Percentiles rank a stretch among this genome's conserved stretches.
phyloP scores from a whole-genome alignment of 768 basidiomycete genomes.

The Naganishia antarctica region DNA sequence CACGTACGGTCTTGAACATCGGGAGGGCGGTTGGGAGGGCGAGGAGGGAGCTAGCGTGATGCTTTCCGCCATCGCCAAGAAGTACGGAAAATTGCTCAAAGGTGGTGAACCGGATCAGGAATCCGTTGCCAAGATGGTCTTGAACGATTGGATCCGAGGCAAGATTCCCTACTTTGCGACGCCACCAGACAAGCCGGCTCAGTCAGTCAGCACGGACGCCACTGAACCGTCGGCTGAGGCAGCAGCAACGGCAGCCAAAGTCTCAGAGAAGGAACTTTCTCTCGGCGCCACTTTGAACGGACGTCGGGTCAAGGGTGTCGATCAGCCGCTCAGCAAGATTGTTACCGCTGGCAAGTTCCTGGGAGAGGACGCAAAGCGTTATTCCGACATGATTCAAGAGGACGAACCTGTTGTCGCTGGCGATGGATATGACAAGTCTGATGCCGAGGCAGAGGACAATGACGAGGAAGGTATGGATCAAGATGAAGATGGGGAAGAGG shows the following conservation, averaged over 20 bases:
- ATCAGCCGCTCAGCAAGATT: constrained; percentile 79
- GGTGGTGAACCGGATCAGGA: constrained; percentile 92
- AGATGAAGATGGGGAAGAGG: constrained; percentile 25
- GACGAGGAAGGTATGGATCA: constrained; percentile 32
- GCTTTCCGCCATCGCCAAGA: constrained; percentile 75
- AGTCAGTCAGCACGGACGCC: background rate
- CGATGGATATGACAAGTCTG: constrained; percentile 40
- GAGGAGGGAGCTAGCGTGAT: constrained; percentile 62
- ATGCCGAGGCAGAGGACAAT: constrained; percentile 45
- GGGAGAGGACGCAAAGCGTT: constrained; percentile 69
- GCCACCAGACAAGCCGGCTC: constrained; percentile 64
- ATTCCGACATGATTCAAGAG: constrained; percentile 53
- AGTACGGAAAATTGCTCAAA: constrained; percentile 85
- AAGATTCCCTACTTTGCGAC: constrained; percentile 93
- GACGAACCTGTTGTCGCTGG: constrained; percentile 42
- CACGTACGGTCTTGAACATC: constrained; percentile 51
- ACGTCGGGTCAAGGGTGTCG: constrained; percentile 58
- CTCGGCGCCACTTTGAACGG: constrained; percentile 58
- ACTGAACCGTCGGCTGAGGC: constrained; percentile 12
- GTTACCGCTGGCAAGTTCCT: constrained; percentile 83
- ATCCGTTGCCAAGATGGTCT: constrained; percentile 84
- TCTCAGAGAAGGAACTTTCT: constrained; percentile 50
- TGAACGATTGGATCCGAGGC: constrained; percentile 95
- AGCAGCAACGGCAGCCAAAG: constrained; percentile 1
- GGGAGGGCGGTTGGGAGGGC: constrained; percentile 54